A percentile compares a stretch with the other conserved stretches of the same genome.
These are phyloP conservation scores for Saccharomyces pastorianus DNA, from an alignment of 1,139 yeast species.

Conservation along the genomic window DNA sequence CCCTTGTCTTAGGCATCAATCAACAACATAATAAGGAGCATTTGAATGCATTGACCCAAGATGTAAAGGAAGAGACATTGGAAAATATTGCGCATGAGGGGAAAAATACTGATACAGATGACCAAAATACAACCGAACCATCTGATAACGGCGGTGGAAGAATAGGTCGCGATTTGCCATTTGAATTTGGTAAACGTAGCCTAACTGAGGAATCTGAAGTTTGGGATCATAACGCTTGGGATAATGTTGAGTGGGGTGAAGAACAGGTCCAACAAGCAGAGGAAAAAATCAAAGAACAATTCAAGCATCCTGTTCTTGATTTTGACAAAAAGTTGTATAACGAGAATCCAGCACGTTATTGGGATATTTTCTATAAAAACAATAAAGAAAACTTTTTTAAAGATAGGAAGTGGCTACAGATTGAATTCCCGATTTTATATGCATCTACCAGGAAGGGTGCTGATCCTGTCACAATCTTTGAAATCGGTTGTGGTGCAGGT, in stretches of 20 bases:
- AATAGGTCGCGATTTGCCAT: conserved; percentile 82
- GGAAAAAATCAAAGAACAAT: conserved; percentile 65
- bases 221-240: conserved; percentile 94
- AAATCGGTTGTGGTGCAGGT: conserved; percentile 98
- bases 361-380: conserved; percentile 91
- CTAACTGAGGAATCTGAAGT: conserved; percentile 69
- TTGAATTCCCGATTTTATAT: conserved; percentile 86
- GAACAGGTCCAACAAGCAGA: conserved; percentile 75
- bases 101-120: conserved; percentile 4
- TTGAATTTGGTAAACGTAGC: conserved; percentile 81
- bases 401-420: conserved; percentile 91
- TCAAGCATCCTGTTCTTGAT: conserved; percentile 74
- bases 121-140: conserved; percentile 1
- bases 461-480: conserved; percentile 69
- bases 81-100: conserved; percentile 21
- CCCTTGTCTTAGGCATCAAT: conserved; percentile 28
- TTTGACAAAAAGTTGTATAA: conserved; percentile 75
- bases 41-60: conserved; percentile 19
- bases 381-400: conserved; percentile 91
- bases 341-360: conserved; percentile 81
- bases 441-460: conserved; percentile 64
- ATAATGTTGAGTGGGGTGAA: conserved; percentile 95
- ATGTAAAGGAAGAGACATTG: conserved; percentile 20
- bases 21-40: conserved; percentile 16
- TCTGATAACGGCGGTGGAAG: conserved; percentile 29